A percentile compares a stretch with the other conserved stretches of the same genome.
Evolutionary conservation across 352 stramenopile genomes (phyloP).

Genomic region (Globisporangium viniferum): DNA sequence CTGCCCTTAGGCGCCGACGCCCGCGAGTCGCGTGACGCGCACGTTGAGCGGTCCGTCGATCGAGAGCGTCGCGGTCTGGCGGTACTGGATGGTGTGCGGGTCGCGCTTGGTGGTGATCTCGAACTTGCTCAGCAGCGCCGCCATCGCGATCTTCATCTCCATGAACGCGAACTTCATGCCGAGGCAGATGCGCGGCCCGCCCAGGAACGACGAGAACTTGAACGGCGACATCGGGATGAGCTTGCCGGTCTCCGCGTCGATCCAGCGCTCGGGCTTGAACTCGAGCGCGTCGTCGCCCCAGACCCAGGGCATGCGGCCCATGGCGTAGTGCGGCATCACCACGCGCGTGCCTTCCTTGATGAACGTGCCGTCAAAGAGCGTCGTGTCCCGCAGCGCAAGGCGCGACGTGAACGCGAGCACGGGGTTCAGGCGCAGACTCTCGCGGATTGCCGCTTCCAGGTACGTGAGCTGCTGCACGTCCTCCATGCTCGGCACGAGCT

Average conservation of each 20-base stretch:
- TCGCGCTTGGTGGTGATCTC: conserved; percentile 33
- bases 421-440: conserved; percentile 50
- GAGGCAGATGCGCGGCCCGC: conserved; percentile 60
- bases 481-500: conserved; percentile 23
- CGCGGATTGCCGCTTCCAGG: conserved; percentile 40
- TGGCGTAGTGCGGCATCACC: conserved; percentile 59
- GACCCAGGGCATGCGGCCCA: conserved; percentile 47
- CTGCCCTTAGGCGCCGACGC: background rate
- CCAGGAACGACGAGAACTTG: conserved; percentile 68
- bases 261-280: conserved; percentile 70
- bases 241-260: conserved; percentile 40
- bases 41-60: conserved; percentile 31
- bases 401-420: conserved; percentile 55
- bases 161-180: conserved; percentile 63
- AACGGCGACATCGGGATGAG: conserved; percentile 45
- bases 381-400: conserved; percentile 45
- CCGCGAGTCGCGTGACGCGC: background rate
- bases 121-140: conserved; percentile 48
- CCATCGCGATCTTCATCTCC: conserved; percentile 62
- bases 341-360: conserved; percentile 54
- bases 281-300: conserved; percentile 61
- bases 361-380: conserved; percentile 63
- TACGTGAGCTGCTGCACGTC: conserved; percentile 39
- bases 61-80: conserved; percentile 41
- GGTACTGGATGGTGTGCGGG: conserved; percentile 39